phyloP scores from a whole-genome alignment of 257 asterid genomes.

The Gardenia jasminoides region DNA sequence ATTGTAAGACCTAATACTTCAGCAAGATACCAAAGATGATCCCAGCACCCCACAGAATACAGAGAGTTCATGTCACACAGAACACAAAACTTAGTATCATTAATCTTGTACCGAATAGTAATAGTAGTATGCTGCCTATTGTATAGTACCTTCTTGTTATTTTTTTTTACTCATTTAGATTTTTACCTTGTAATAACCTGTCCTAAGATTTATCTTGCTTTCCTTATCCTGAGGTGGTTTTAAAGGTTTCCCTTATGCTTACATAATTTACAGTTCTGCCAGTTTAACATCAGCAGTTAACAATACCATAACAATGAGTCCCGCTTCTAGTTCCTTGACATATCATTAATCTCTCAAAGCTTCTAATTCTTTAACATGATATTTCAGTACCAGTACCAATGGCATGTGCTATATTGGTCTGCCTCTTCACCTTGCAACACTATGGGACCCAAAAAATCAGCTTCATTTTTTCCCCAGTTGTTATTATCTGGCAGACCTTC shows the following conservation, averaged over 20 bases:
- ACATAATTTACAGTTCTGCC: not conserved
- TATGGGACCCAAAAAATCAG: conserved; percentile 84
- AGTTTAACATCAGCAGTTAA: not conserved
- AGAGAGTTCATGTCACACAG: not conserved
- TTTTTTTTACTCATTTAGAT: fast-evolving
- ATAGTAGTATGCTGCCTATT: not conserved
- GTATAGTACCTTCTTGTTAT: not conserved
- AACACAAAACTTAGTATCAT: not conserved
- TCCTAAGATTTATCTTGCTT: not conserved
- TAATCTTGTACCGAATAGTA: not conserved
- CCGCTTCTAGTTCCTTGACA: no score
- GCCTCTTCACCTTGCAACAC: conserved; percentile 86
- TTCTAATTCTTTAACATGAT: conserved; percentile 26
- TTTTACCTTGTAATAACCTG: not conserved
- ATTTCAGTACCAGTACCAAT: conserved; percentile 79
- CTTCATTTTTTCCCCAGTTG: conserved; percentile 81
- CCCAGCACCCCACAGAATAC: not conserved
- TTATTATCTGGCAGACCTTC: conserved; percentile 74
- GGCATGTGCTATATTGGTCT: conserved; percentile 76
- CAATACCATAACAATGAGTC: not conserved
- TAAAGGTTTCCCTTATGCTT: not conserved
- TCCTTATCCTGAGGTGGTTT: not conserved
- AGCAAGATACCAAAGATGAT: not conserved
- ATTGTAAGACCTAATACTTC: not conserved
- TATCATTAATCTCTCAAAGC: not conserved